Base-by-base conservation (phyloP, 1,284 basidiomycete species). In the Xerocomus amazonicus region DNA sequence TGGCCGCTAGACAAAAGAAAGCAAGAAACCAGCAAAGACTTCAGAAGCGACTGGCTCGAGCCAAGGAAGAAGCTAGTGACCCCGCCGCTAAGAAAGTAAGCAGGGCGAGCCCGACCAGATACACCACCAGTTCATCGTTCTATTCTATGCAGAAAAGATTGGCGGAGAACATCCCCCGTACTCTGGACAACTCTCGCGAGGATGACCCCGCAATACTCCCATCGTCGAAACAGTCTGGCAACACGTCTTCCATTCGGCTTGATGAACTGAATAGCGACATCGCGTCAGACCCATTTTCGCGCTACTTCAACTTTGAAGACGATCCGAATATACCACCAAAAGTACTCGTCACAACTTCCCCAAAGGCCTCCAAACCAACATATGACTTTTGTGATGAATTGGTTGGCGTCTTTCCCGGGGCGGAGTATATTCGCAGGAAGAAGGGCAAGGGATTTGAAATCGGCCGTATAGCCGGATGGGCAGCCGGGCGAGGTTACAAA, bases 381-480 rank as follows among this genome's bases (percentile, higher is more conserved):
- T 93, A 90, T 60, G 83, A 86, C 16, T 95, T 97, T 68, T 91
- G 91, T 59, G 89, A 94, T 56, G 96, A 99, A 68, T 72, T 99
- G 9, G 87, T 91, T 28, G 88, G 86, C 6, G 76, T 99, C 34
- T 92, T 99, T 62, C 96, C 97, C 27, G 97, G 97, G 6, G 92
- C 92, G 1, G 92, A 99, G 65, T 93, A 97, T 64, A 86, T 95
- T 43, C 81, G 87, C 52, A 75, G 97, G 50, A 90, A 91, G 62
- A 94, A 92, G 67, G 92, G 93, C 2, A 90, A 92, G 57, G 92
- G 93, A 1, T 98, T 92, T 60, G 95, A 97, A 71, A 76, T 99
- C 55, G 94, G 94, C 1, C 80, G 87, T 58, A 93, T 99, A 58
- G 92, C 95, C 33, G 83, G 87, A 2, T 99, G 97, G 97, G 93